Base-by-base conservation (phyloP, 1,139 yeast species). In the Groenewaldozyma sp. region DNA sequence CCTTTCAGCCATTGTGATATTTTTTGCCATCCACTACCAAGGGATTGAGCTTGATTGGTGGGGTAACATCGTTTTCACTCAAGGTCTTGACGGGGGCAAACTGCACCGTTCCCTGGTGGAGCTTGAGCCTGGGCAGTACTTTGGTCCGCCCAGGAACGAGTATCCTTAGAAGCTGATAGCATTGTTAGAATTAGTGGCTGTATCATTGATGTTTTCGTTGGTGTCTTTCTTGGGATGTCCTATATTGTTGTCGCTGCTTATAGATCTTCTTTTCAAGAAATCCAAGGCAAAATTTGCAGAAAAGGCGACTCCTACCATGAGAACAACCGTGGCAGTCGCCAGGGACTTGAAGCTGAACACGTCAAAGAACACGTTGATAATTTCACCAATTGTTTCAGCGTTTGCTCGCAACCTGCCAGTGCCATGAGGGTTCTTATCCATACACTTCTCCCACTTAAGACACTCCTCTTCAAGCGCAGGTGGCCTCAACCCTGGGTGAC, bases 401-500 rank as follows among this genome's bases (percentile, higher is more conserved):
- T 83, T 73, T 36, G 83, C 69, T 49, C 74, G 71, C 3, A 86
- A 76, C 41, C 74, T 68, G 11, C 84, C 83, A 13, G 83, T 72
- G 3, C 74, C 65, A 29, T 72, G 72, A n/a, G 95, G 94, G 53
- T 86, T 91, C 45, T 81, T 66, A 46, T 78, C 76, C 93, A 82
- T 86, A 58, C 97, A 88, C 44, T 68, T 72, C 47, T 74, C 79
- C 83, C 94, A 82, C 28, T 65, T 66, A 19, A 71, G 63, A 56
- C 98, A 88, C 20, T 74, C 67, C n/a, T 63, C 60, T 44, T 79
- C 82, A 20, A 87, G 60, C 0, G 84, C 84, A 1, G 94, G 95
- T 1, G 73, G 71, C 7, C 67, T 62, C 35, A 38, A 36, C 28
- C 54, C 64, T 1, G 60, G 57, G 11, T 66, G 58, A 55, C 98